Conservation (phyloP, 2,329 filamentous ascomycete species). For the Waltergamsia citrina region DNA sequence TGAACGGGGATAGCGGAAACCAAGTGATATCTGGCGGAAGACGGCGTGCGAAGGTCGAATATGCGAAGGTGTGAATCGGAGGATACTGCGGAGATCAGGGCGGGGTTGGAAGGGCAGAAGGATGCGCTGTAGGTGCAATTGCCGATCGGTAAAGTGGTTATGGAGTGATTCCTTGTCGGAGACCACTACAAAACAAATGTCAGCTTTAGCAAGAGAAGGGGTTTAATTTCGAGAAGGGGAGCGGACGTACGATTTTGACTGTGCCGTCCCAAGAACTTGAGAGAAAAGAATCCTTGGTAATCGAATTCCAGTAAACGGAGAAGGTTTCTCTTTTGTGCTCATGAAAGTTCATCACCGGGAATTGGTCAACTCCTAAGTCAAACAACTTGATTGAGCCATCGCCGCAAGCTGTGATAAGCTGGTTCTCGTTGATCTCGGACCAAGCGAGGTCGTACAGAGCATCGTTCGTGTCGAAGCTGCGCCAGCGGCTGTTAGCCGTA, state of each 20-base stretch:
- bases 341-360: constrained; percentile 84
- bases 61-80: constrained; percentile 84
- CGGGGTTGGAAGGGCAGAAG: constrained; percentile 81
- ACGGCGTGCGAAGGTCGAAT: constrained; percentile 84
- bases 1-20: constrained; percentile 78
- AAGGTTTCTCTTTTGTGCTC: constrained; percentile 94
- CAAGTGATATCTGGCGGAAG: constrained; percentile 80
- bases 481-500: no score
- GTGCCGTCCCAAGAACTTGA: constrained; percentile 95
- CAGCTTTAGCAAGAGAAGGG: neutral
- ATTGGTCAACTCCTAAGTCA: constrained; percentile 71
- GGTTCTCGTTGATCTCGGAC: constrained; percentile 95
- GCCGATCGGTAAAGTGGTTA: constrained; percentile 83
- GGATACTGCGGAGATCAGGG: constrained; percentile 77
- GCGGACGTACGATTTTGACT: constrained; percentile 64
- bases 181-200: constrained; percentile 54
- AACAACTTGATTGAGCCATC: constrained; percentile 95
- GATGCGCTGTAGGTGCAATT: constrained; percentile 90
- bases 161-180: constrained; percentile 61
- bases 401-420: constrained; percentile 79
- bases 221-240: neutral
- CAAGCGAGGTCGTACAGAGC: constrained; percentile 90
- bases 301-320: constrained; percentile 83
- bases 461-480: constrained; percentile 94
- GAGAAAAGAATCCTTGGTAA: constrained; percentile 82